Evolutionary conservation across 805 yeast species (phyloP).

Genomic region (Grigorovia yakushimaensis): DNA sequence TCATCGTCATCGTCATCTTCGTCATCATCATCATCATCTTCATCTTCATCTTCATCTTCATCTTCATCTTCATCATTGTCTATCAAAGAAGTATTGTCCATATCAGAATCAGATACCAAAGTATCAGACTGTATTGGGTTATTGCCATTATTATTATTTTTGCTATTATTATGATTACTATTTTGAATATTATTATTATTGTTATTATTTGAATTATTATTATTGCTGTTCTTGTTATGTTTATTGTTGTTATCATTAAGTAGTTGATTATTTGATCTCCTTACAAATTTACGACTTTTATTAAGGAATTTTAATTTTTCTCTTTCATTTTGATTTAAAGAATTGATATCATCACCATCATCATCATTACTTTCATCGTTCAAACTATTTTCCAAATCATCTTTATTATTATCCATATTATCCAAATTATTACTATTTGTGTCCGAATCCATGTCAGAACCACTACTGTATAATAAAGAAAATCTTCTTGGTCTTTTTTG

Average conservation of each 20-base stretch:
- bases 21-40: constrained; percentile 29
- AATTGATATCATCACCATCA: constrained; percentile 11
- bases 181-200: not conserved
- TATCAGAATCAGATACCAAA: constrained; percentile 16
- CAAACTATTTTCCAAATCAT: too few species aligned
- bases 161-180: not conserved
- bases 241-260: not conserved
- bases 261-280: not conserved
- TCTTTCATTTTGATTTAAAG: not conserved
- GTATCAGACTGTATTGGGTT: not conserved
- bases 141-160: too few species aligned
- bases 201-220: not conserved
- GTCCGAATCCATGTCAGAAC: not conserved
- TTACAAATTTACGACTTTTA: not conserved
- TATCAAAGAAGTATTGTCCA: constrained; percentile 19
- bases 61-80: not conserved
- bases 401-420: too few species aligned
- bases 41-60: constrained; percentile 4
- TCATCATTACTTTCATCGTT: constrained; percentile 32
- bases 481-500: constrained; percentile 32
- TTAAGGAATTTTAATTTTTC: not conserved
- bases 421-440: not conserved
- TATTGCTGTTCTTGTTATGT: not conserved
- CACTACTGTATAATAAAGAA: constrained; percentile 33
- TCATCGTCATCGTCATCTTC: constrained; percentile 34